These are phyloP conservation scores for Mycena belliarum DNA, from an alignment of 768 basidiomycete genomes.

Conservation along the genomic window DNA sequence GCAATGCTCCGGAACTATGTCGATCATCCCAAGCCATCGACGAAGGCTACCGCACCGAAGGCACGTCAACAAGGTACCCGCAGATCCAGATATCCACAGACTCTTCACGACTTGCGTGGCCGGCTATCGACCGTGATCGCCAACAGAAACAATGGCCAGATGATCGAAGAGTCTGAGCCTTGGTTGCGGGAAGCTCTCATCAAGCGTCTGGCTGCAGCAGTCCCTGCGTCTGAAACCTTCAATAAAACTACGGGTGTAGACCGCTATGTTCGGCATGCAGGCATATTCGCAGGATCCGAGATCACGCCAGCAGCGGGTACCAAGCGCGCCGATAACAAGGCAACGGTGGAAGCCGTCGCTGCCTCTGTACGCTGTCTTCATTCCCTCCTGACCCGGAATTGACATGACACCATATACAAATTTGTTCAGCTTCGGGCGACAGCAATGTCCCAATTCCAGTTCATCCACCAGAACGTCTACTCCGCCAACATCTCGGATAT, in stretches of 20 bases:
- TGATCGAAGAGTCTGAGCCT: background rate
- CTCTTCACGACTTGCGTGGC: slow-evolving; percentile 1
- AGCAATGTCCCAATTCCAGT: no score
- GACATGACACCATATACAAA: background rate
- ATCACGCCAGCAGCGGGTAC: background rate
- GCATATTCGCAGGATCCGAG: background rate
- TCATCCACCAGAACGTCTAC: no score
- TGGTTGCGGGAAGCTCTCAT: slow-evolving; percentile 6
- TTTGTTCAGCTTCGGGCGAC: background rate
- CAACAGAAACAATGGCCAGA: no score
- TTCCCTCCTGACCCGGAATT: no score
- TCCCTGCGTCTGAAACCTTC: background rate
- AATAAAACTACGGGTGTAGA: slow-evolving; percentile 12
- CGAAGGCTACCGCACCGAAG: background rate
- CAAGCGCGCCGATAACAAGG: slow-evolving; percentile 9
- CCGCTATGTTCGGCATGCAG: slow-evolving; percentile 1
- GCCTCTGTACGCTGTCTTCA: background rate
- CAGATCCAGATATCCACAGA: slow-evolving; percentile 4
- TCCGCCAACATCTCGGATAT: no score
- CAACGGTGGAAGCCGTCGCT: slow-evolving; percentile 1
- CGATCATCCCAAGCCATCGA: background rate
- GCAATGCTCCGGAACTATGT: slow-evolving; percentile 12
- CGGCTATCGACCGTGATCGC: no score
- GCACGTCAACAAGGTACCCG: no score
- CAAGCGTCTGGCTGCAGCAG: background rate